A percentile compares a stretch with the other conserved stretches of the same genome.
phyloP scores from a whole-genome alignment of 2,329 filamentous ascomycete species.

The Dactylellina parvicollis region DNA sequence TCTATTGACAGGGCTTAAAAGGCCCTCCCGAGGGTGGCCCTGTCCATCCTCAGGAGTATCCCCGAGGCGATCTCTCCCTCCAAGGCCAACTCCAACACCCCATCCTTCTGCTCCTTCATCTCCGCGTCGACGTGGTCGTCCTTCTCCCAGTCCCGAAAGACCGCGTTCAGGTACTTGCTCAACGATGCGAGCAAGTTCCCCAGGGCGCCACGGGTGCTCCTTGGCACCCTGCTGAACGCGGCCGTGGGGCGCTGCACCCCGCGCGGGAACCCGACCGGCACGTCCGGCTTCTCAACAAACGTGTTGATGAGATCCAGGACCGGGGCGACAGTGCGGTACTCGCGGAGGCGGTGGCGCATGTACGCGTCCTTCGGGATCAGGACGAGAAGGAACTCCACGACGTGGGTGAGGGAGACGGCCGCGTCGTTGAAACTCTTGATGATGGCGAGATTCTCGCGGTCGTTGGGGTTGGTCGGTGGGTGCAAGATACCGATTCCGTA shows the following conservation, averaged over 20 bases:
- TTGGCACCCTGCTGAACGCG: slow-evolving; percentile 26
- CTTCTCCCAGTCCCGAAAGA: slow-evolving; percentile 21
- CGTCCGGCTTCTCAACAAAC: slow-evolving; percentile 36
- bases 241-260: slow-evolving; percentile 7
- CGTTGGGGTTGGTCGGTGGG: not conserved
- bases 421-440: slow-evolving; percentile 33
- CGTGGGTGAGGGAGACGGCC: slow-evolving; percentile 6
- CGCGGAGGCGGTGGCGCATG: slow-evolving; percentile 35
- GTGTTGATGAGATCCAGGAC: slow-evolving; percentile 32
- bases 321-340: slow-evolving; percentile 18
- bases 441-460: not conserved
- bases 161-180: slow-evolving; percentile 8
- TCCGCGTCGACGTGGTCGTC: slow-evolving; percentile 20
- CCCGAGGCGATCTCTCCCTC: slow-evolving; percentile 37
- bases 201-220: not conserved
- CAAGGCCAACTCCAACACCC: slow-evolving; percentile 34
- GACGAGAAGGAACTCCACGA: slow-evolving; percentile 23
- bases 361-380: slow-evolving; percentile 17
- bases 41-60: slow-evolving; percentile 28
- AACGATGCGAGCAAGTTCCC: slow-evolving; percentile 18
- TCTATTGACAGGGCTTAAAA: too few species aligned
- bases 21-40: not conserved
- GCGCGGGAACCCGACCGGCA: not conserved
- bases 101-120: slow-evolving; percentile 23
- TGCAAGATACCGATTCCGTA: slow-evolving; percentile 12